Evolutionary conservation across 306 rosid species (phyloP).

Genomic region (Lablab purpureus): DNA sequence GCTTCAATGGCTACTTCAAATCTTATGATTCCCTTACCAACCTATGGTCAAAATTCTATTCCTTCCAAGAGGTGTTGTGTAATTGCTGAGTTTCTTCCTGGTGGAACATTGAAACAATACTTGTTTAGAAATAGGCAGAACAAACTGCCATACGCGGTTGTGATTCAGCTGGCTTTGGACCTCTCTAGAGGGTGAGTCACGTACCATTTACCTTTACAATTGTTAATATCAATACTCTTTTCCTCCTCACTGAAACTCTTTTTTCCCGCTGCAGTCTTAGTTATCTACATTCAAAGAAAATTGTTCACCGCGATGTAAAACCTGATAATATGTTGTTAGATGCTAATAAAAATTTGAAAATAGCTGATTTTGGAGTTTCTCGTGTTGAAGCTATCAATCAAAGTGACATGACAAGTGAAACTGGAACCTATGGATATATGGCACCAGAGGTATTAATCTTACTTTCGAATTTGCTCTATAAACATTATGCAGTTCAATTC

Average conservation of each 20-base stretch:
- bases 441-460: slow-evolving; percentile 78
- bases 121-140: slow-evolving; percentile 62
- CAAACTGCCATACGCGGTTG: slow-evolving; percentile 73
- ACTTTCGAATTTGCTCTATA: background rate
- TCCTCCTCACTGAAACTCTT: background rate
- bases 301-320: slow-evolving; percentile 85
- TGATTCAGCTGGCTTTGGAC: slow-evolving; percentile 84
- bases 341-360: slow-evolving; percentile 58
- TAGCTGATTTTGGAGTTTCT: slow-evolving; percentile 91
- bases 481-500: slow-evolving; percentile 12
- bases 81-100: slow-evolving; percentile 77
- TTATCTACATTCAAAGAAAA: slow-evolving; percentile 79
- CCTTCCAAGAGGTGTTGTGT: slow-evolving; percentile 82
- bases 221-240: slow-evolving; percentile 19
- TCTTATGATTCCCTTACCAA: slow-evolving; percentile 63
- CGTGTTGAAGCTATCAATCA: slow-evolving; percentile 81
- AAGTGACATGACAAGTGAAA: slow-evolving; percentile 83
- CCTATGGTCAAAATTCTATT: slow-evolving; percentile 44
- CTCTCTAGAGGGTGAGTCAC: slow-evolving; percentile 77
- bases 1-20: slow-evolving; percentile 85
- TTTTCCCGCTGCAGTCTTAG: slow-evolving; percentile 59
- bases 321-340: slow-evolving; percentile 79
- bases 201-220: background rate
- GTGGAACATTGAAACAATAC: slow-evolving; percentile 78
- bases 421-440: slow-evolving; percentile 91